Evolutionary conservation across 2,329 filamentous ascomycete genomes (phyloP), one percentile per base, ranked within the genome.

Genomic region (Onygenales sp.): DNA sequence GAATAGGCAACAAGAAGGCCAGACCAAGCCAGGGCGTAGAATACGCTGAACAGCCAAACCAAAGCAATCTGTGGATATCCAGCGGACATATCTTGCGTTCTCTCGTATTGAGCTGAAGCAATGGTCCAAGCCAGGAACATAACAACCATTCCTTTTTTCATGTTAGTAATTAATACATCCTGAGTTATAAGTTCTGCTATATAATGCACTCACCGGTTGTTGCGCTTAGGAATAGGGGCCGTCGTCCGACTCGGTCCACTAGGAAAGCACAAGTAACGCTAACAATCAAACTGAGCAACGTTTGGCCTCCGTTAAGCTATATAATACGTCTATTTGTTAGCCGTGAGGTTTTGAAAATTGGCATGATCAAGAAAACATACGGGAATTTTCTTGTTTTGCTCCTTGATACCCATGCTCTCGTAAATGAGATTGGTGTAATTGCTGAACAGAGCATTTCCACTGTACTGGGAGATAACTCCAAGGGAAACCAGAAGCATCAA

Each of bases 401-500:
- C 70, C 1, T 61, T 78, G 62, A 86, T 84, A 44, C 82, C 83
- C 49, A 82, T 82, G 48, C 77, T 78, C 39, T 75, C 70, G 68
- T 84, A 84, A 58, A 86, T 76, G 54, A 77, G 73, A 55, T 82
- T 79, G 61, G 83, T 81, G 66, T 86, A 86, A 69, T 86, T 85
- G 57, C 77, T 81, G 63, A 86, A 81, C 2, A 86, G 69, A 17
- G 80, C 82, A 63, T 85, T 86, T 46, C 84, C 83, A 51, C 78
- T 82, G 69, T 83, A 86, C 67, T 86, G 83, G 1, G 81, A 84
- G 63, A 86, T 84, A 59, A 86, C 69, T 61, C 82, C 83, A n/a
- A 86, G 74, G 0, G 80, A 83, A 43, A 84, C 66, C 44, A 85
- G 72, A 53, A 86, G 78, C 47, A 78, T 73, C 44, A 86, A 70